Conservation (phyloP, 192 early-diverging fungal species). For the Coemansia furcata region DNA sequence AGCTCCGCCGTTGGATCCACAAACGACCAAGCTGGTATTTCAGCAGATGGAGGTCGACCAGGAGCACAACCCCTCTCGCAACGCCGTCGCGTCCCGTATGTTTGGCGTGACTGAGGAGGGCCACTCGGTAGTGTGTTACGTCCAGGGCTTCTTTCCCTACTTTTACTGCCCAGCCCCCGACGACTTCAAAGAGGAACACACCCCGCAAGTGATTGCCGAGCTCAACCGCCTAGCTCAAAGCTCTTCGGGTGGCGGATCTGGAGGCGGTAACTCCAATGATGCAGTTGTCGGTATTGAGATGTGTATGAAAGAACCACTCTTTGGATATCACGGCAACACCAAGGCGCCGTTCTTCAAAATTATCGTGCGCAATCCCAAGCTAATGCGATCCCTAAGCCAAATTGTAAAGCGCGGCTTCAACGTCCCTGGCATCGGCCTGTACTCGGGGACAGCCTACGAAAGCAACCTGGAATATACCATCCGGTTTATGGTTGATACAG, state of each 20-base stretch:
- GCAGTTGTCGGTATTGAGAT: slow-evolving; percentile 56
- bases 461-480: slow-evolving; percentile 85
- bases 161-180: slow-evolving; percentile 92
- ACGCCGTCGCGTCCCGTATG: slow-evolving; percentile 68
- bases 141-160: slow-evolving; percentile 87
- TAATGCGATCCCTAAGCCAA: slow-evolving; percentile 30
- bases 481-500: slow-evolving; percentile 94
- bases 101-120: slow-evolving; percentile 89
- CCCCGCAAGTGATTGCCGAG: slow-evolving; percentile 45
- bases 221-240: slow-evolving; percentile 44
- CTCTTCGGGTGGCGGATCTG: slow-evolving; percentile 27
- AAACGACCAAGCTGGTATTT: slow-evolving; percentile 64
- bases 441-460: slow-evolving; percentile 70
- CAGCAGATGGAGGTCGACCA: slow-evolving; percentile 98
- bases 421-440: slow-evolving; percentile 56
- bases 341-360: slow-evolving; percentile 82
- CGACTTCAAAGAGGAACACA: slow-evolving; percentile 63
- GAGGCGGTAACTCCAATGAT: slow-evolving; percentile 1
- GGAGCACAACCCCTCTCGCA: slow-evolving; percentile 53
- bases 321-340: slow-evolving; percentile 81
- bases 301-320: slow-evolving; percentile 77
- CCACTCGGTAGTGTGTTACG: slow-evolving; percentile 88
- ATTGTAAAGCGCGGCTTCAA: slow-evolving; percentile 57
- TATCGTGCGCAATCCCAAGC: slow-evolving; percentile 59
- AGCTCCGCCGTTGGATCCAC: slow-evolving; percentile 27